Evolutionary conservation across 768 basidiomycete species (phyloP).

Genomic region (Hortiboletus campestris): DNA sequence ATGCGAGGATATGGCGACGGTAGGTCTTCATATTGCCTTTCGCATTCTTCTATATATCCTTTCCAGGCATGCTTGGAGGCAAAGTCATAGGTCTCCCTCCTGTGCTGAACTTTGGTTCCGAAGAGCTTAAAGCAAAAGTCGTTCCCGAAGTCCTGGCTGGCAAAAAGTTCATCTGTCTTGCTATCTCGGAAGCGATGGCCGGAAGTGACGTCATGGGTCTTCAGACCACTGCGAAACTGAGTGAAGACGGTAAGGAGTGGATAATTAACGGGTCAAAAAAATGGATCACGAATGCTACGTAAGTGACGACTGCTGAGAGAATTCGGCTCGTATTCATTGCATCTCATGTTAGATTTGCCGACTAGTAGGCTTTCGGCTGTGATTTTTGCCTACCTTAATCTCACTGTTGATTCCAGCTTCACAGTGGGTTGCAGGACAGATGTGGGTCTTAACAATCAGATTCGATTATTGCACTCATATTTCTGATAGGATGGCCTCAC

Average conservation of each 20-base stretch:
- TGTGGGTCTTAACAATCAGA: slow-evolving; percentile 26
- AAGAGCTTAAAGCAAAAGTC: slow-evolving; percentile 48
- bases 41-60: not conserved
- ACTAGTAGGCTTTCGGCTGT: slow-evolving; percentile 24
- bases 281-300: slow-evolving; percentile 63
- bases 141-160: slow-evolving; percentile 53
- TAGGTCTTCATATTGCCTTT: not conserved
- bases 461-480: slow-evolving; percentile 20
- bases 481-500: slow-evolving; percentile 53
- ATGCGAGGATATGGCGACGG: slow-evolving; percentile 71
- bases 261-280: slow-evolving; percentile 76
- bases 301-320: slow-evolving; percentile 14
- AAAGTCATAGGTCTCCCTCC: slow-evolving; percentile 71
- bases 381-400: not conserved
- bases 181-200: slow-evolving; percentile 75
- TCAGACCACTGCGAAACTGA: slow-evolving; percentile 59
- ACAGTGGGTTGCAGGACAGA: slow-evolving; percentile 58
- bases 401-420: slow-evolving; percentile 44
- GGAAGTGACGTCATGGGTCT: slow-evolving; percentile 68
- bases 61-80: slow-evolving; percentile 47
- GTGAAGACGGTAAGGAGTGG: slow-evolving; percentile 65
- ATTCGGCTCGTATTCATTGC: slow-evolving; percentile 1
- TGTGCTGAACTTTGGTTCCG: slow-evolving; percentile 63
- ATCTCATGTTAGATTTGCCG: slow-evolving; percentile 37
- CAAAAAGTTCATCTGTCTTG: slow-evolving; percentile 70